These are phyloP conservation scores for Delonix regia DNA, from an alignment of 306 rosid genomes.

Conservation along the genomic window DNA sequence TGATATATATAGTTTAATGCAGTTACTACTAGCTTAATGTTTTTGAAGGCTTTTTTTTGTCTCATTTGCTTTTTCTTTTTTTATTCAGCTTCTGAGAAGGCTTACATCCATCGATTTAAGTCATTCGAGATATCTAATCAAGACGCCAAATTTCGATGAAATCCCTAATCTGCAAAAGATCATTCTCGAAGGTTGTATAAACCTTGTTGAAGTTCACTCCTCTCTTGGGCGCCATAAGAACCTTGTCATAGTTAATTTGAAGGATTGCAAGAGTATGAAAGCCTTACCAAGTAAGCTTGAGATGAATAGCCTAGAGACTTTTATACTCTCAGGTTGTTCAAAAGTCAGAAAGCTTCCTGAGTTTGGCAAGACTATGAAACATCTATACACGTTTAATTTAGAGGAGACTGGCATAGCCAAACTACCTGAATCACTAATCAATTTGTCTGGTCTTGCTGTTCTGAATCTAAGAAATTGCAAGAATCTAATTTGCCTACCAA, in stretches of 20 bases:
- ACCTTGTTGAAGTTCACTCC: background rate
- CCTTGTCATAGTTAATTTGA: background rate
- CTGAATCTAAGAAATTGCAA: background rate
- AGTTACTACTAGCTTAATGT: background rate
- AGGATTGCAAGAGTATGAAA: background rate
- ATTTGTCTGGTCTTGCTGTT: background rate
- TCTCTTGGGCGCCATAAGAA: background rate
- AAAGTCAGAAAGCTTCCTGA: background rate
- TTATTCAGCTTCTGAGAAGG: background rate
- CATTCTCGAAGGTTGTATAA: background rate
- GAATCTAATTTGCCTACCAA: background rate
- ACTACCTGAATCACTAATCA: background rate
- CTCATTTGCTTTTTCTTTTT: background rate
- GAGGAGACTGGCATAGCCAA: background rate
- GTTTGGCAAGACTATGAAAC: background rate
- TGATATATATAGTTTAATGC: background rate
- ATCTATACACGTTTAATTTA: background rate
- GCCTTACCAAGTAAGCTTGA: background rate
- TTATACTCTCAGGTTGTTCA: background rate
- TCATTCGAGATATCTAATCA: background rate
- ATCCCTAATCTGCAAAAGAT: background rate
- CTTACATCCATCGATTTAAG: background rate
- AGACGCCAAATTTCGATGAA: background rate
- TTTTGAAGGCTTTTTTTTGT: background rate
- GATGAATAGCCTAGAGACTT: background rate